Percentiles rank a stretch among this genome's conserved stretches.
Evolutionary conservation across 1,284 basidiomycete genomes (phyloP).

Genomic region (Cutaneotrichosporon cavernicola): DNA sequence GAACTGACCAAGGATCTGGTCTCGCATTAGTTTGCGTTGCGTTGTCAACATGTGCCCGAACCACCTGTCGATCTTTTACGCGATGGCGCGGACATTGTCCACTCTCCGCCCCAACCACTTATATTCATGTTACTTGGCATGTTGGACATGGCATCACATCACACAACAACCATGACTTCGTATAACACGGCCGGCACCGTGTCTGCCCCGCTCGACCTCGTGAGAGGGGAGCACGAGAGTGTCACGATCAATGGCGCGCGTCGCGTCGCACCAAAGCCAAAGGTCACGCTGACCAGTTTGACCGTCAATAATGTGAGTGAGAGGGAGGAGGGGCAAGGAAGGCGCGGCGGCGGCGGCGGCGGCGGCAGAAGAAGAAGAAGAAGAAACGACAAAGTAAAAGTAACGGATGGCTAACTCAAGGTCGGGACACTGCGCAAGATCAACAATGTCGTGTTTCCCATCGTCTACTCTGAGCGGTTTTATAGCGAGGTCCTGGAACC

Average conservation of each 20-base stretch:
- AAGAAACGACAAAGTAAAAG: neutral
- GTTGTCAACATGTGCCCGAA: neutral
- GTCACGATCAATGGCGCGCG: conserved; percentile 31
- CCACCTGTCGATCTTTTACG: neutral
- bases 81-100: neutral
- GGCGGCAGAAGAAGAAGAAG: neutral
- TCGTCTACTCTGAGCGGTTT: conserved; percentile 52
- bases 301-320: conserved; percentile 50
- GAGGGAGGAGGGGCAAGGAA: neutral
- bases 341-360: neutral
- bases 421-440: conserved; percentile 49
- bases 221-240: conserved; percentile 41
- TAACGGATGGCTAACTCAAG: conserved; percentile 27
- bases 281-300: conserved; percentile 52
- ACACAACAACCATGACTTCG: neutral
- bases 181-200: conserved; percentile 49
- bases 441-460: conserved; percentile 50
- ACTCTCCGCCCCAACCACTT: neutral
- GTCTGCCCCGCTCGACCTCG: conserved; percentile 44
- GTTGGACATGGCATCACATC: neutral
- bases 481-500: conserved; percentile 51
- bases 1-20: conserved; percentile 18
- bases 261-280: conserved; percentile 45
- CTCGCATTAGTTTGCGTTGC: conserved; percentile 7
- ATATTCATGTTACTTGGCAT: neutral